phyloP scores from a whole-genome alignment of 768 basidiomycete species.

The Neoboletus subvelutipes region DNA sequence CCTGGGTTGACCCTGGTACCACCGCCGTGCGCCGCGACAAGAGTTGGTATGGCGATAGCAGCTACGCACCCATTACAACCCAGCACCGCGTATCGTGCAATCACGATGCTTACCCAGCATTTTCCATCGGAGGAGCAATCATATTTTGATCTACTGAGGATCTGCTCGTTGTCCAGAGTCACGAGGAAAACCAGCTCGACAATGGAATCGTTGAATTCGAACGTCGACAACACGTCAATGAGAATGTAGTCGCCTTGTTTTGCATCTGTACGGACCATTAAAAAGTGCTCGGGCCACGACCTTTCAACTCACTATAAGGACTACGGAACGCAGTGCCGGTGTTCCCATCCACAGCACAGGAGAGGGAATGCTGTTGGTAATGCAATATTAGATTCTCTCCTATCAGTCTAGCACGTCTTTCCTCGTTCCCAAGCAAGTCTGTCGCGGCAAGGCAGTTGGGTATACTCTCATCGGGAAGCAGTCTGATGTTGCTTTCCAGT shows the following conservation, averaged over 20 bases:
- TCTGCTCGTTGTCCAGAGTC: conserved; percentile 31
- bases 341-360: conserved; percentile 57
- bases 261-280: conserved; percentile 17
- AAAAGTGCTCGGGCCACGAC: conserved; percentile 13
- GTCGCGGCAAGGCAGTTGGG: conserved; percentile 27
- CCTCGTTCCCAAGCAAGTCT: conserved; percentile 46
- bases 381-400: conserved; percentile 33
- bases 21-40: conserved; percentile 7
- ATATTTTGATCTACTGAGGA: conserved; percentile 29
- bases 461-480: conserved; percentile 37
- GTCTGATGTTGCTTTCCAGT: conserved; percentile 50
- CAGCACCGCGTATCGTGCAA: background rate
- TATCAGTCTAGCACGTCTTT: conserved; percentile 33
- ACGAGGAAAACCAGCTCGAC: conserved; percentile 40
- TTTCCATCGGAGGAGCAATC: conserved; percentile 33
- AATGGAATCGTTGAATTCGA: conserved; percentile 19
- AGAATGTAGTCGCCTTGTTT: conserved; percentile 38
- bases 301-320: conserved; percentile 39
- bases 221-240: conserved; percentile 37
- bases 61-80: conserved; percentile 8
- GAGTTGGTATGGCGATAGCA: conserved; percentile 15
- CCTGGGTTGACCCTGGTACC: background rate
- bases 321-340: conserved; percentile 51
- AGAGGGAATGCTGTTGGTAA: conserved; percentile 48
- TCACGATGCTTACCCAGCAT: conserved; percentile 32